These are phyloP conservation scores for Picochlorum sp. DNA, from an alignment of 139 green algal genomes.

Conservation along the genomic window DNA sequence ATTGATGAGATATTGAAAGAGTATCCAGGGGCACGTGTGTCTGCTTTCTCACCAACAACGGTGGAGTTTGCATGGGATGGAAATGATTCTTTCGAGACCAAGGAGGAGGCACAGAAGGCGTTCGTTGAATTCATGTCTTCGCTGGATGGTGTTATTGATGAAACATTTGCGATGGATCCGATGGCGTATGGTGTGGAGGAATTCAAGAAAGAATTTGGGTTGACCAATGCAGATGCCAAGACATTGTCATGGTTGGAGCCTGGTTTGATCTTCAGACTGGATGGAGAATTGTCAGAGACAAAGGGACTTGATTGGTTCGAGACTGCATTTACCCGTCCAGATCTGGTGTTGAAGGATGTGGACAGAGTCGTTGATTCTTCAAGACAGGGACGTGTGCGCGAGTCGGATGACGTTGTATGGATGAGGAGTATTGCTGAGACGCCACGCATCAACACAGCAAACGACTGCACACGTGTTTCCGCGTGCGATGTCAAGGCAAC, in stretches of 20 bases:
- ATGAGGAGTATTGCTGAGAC: slow-evolving; percentile 28
- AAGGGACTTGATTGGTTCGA: slow-evolving; percentile 61
- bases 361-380: slow-evolving; percentile 11
- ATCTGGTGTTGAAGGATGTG: slow-evolving; percentile 51
- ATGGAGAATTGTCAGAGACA: slow-evolving; percentile 30
- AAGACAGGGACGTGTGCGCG: background rate
- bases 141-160: slow-evolving; percentile 60
- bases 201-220: slow-evolving; percentile 27
- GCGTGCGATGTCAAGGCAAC: slow-evolving; percentile 9
- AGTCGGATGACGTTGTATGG: slow-evolving; percentile 23
- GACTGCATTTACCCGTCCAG: slow-evolving; percentile 48
- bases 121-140: slow-evolving; percentile 22
- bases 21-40: slow-evolving; percentile 5
- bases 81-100: slow-evolving; percentile 12
- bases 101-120: slow-evolving; percentile 25
- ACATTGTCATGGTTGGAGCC: slow-evolving; percentile 9
- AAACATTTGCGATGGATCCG: slow-evolving; percentile 38
- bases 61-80: slow-evolving; percentile 26
- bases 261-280: slow-evolving; percentile 24
- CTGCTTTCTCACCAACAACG: slow-evolving; percentile 12
- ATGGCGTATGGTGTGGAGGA: slow-evolving; percentile 25
- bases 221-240: background rate
- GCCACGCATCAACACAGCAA: slow-evolving; percentile 4
- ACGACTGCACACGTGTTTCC: slow-evolving; percentile 11
- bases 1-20: slow-evolving; percentile 7